Percentiles rank a stretch among this genome's conserved stretches.
Conservation (phyloP, 345 rosid species). For the Populus simonii region DNA sequence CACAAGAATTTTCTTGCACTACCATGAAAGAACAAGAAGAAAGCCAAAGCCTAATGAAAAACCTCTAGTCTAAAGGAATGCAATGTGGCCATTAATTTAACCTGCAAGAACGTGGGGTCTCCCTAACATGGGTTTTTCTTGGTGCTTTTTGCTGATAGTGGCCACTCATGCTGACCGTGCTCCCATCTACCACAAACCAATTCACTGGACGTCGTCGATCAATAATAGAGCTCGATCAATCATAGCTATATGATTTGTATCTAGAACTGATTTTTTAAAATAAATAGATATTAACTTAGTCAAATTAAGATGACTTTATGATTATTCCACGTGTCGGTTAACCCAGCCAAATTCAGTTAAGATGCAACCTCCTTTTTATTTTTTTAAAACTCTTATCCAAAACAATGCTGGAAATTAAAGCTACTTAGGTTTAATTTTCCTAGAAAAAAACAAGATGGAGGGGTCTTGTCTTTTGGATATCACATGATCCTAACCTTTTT, state of each 20-base stretch:
- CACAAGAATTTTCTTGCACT: not conserved
- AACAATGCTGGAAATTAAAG: too few relatives aligned
- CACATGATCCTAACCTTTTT: constrained; percentile 7
- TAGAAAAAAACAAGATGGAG: too few relatives aligned
- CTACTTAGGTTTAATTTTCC: too few relatives aligned
- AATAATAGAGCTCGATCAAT: not conserved
- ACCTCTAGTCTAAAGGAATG: not conserved
- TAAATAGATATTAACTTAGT: too few relatives aligned
- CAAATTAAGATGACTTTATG: too few relatives aligned
- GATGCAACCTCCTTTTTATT: too few relatives aligned
- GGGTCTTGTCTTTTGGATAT: constrained; percentile 3
- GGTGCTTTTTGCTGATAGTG: constrained; percentile 1
- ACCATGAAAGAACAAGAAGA: not conserved
- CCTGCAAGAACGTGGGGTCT: not conserved
- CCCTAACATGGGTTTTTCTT: not conserved
- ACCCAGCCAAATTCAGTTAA: too few relatives aligned
- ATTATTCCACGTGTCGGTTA: too few relatives aligned
- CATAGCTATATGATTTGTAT: too few relatives aligned
- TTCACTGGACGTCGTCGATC: constrained; percentile 11
- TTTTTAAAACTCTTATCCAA: too few relatives aligned
- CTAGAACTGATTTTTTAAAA: too few relatives aligned
- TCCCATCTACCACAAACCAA: constrained; percentile 18
- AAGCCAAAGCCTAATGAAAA: constrained; percentile 16
- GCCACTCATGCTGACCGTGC: constrained; percentile 13
- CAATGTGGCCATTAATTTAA: not conserved